Evolutionary conservation across 2,329 filamentous ascomycete species (phyloP).

Genomic region (Colletotrichum chrysophilum): DNA sequence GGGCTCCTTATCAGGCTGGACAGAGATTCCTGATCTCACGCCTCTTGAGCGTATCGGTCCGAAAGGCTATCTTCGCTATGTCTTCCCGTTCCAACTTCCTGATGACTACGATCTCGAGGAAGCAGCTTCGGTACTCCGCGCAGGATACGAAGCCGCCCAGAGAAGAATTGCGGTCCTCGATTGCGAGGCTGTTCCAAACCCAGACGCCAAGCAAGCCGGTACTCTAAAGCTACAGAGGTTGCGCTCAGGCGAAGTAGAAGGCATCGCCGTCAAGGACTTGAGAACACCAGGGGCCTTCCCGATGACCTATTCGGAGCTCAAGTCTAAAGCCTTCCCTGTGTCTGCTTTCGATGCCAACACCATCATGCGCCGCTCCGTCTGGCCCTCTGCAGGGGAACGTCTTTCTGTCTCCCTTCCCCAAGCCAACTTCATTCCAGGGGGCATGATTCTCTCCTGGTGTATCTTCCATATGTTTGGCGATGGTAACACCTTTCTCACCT

Average conservation of each 20-base stretch:
- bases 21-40: slow-evolving; percentile 27
- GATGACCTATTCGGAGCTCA: not conserved
- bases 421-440: slow-evolving; percentile 7
- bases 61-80: slow-evolving; percentile 27
- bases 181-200: slow-evolving; percentile 34
- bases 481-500: not conserved
- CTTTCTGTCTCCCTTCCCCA: not conserved
- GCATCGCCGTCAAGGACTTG: not conserved
- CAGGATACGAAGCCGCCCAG: slow-evolving; percentile 33
- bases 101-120: slow-evolving; percentile 33
- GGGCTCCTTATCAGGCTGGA: not conserved
- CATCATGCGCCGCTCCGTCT: not conserved
- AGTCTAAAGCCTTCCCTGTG: not conserved
- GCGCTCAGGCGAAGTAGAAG: not conserved
- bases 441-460: slow-evolving; percentile 1
- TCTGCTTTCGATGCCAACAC: not conserved
- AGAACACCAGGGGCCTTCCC: not conserved
- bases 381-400: not conserved
- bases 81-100: slow-evolving; percentile 38
- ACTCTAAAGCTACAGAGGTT: not conserved
- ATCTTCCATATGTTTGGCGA: slow-evolving; percentile 1
- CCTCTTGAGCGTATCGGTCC: slow-evolving; percentile 35
- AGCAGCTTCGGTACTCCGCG: slow-evolving; percentile 27
- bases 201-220: not conserved
- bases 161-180: slow-evolving; percentile 28